phyloP scores from a whole-genome alignment of 1,284 basidiomycete genomes.

The Inonotus obliquus region DNA sequence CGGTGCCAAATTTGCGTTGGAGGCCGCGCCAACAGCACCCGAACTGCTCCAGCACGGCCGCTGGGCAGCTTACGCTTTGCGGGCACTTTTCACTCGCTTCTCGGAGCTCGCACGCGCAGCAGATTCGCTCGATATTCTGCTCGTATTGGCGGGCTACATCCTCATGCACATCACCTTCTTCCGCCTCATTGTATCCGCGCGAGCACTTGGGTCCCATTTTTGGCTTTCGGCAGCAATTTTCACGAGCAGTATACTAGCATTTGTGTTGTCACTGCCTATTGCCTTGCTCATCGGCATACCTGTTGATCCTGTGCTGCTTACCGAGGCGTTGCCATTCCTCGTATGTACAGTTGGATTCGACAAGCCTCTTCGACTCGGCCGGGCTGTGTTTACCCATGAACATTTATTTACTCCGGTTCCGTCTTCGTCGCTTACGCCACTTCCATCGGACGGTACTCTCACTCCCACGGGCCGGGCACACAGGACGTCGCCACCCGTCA shows the following conservation, averaged over 20 bases:
- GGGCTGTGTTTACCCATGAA: conserved; percentile 87
- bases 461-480: conserved; percentile 7
- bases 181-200: conserved; percentile 82
- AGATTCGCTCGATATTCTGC: conserved; percentile 92
- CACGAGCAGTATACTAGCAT: conserved; percentile 81
- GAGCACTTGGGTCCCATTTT: conserved; percentile 84
- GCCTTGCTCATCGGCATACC: conserved; percentile 82
- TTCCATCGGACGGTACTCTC: conserved; percentile 1
- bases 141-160: conserved; percentile 93
- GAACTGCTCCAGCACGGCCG: conserved; percentile 46
- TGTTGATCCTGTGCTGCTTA: conserved; percentile 89
- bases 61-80: conserved; percentile 84
- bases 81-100: conserved; percentile 80
- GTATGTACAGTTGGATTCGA: conserved; percentile 98
- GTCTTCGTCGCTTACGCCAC: not conserved
- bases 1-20: conserved; percentile 46
- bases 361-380: conserved; percentile 90
- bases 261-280: conserved; percentile 83
- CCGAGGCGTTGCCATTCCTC: conserved; percentile 95
- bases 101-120: conserved; percentile 87
- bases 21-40: conserved; percentile 26
- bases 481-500: conserved; percentile 26
- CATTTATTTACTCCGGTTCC: conserved; percentile 53
- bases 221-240: conserved; percentile 87
- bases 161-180: conserved; percentile 97